Conservation (phyloP, 176 grass and related monocot species). For the Otatea glauca region DNA sequence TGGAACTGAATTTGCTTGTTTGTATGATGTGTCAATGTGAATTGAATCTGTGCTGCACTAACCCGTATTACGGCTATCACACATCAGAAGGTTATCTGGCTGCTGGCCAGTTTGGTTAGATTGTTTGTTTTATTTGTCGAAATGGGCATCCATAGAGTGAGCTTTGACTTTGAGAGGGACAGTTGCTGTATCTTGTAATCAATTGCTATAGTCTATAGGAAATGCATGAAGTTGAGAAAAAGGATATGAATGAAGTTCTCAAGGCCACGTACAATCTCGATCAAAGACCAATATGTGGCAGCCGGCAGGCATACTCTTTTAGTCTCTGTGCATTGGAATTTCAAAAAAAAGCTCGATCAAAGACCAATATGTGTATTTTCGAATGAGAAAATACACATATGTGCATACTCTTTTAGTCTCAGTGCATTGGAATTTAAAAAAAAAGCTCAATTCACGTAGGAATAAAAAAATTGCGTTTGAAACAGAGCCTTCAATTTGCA, state of each 20-base stretch:
- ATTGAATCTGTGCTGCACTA: neutral
- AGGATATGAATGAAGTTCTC: neutral
- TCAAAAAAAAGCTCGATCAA: no score
- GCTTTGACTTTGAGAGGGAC: neutral
- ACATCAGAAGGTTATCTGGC: neutral
- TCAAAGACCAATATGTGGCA: no score
- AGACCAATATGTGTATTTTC: no score
- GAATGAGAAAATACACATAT: no score
- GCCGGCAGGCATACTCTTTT: no score
- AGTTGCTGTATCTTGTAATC: neutral
- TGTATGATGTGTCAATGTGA: neutral
- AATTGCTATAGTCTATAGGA: neutral
- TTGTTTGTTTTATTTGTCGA: neutral
- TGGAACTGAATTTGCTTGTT: neutral
- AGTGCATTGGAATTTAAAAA: no score
- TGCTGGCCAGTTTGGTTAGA: neutral
- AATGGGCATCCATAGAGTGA: neutral
- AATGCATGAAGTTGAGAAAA: neutral
- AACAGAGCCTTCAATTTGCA: no score
- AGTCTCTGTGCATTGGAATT: no score
- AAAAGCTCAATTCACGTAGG: no score
- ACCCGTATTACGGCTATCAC: neutral
- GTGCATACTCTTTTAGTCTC: no score
- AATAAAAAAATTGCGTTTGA: no score
- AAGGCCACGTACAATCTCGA: neutral